Base-by-base conservation (phyloP, 768 basidiomycete species). In the Tricholoma terreum region DNA sequence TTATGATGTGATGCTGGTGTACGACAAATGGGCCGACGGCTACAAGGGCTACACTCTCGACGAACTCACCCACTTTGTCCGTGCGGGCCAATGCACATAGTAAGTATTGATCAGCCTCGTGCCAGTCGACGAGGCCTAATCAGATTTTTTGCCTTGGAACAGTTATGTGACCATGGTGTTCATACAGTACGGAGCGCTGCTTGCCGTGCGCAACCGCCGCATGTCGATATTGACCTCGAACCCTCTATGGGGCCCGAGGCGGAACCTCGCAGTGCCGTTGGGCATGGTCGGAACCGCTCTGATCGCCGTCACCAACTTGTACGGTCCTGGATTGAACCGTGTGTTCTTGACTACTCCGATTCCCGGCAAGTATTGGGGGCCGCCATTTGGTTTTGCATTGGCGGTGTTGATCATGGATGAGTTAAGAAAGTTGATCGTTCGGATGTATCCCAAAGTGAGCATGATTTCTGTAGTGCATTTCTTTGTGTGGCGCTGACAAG, bases 341-440 rank as follows among this genome's bases (percentile, higher is more conserved):
- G 76, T 80, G 22, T 81, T 81, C 51, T 34, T 31, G 2, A 81
- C 79, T 3, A 63, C 73, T 1, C 74, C 76, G 6, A 79, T 80
- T 24, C 79, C 76, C 1, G 63, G 69, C 2, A 77, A 74, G 73
- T 81, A 79, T 64, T 81, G 80, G 80, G 71, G 77, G 12, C 67
- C 78, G 27, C 79, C 80, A 1, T 75, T 80, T 54, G 70, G 66
- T 1, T 78, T 80, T 35, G 80, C 76, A 1, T 43, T 75, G 11
- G 77, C 63, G 1, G 66, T 81, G 5, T 60, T 81, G 53, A 64
- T 63, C 5, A 61, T 79, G 45, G 80, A 81, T 51, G 80, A 81
- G 59, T 55, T 72, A 1, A 70, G 80, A 22, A 81, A 81, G 63
- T 58, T 78, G 50, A 58, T 80, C 11, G 79, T 79, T 6, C 57